Evolutionary conservation across 441 rosid genomes (phyloP), one percentile per base, ranked within the genome.

Genomic region (Croton setiger): DNA sequence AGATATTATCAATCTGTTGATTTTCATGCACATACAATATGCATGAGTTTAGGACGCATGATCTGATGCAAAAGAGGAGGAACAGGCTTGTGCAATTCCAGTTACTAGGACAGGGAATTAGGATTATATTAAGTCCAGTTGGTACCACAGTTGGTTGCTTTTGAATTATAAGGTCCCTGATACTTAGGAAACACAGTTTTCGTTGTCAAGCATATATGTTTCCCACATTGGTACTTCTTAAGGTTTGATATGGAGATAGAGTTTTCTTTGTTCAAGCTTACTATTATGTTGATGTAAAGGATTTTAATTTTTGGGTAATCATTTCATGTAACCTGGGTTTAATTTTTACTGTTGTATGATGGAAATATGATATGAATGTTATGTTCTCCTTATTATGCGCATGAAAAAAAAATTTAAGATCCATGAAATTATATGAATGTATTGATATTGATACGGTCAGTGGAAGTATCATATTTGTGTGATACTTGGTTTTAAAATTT

Each of bases 171-270:
- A 23, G 17, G 63, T 59, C 48, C 52, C 27, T 67, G 55, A 48
- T 21, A 23, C 7, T 14, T 13, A 21, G 60, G 66, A 72, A 63
- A 66, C 41, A 63, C 13, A 5, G 23, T 45, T 47, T 36, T 48
- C 47, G 15, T 4, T 20, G 45, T 36, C 41, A 35, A 67, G 35
- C 36, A 64, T 41, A 33, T 58, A 44, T 55, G 54, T 43, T 58
- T 60, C 58, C 20, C 36, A 18, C 33, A 12, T 33, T 48, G 13
- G 35, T 21, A n/a, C 61, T 62, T 68, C 64, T 48, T 48, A 36
- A 61, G 72, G 23, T 68, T 70, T 73, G 58, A 67, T 37, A 43
- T 41, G 18, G 56, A 59, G 60, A 33, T 41, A 60, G 7, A 68
- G 10, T 14, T 1, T 23, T 44, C 41, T n/a, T 23, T 31, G 23